These are phyloP conservation scores for Rhynchosporium agropyri DNA, from an alignment of 2,329 filamentous ascomycete species.

Conservation along the genomic window DNA sequence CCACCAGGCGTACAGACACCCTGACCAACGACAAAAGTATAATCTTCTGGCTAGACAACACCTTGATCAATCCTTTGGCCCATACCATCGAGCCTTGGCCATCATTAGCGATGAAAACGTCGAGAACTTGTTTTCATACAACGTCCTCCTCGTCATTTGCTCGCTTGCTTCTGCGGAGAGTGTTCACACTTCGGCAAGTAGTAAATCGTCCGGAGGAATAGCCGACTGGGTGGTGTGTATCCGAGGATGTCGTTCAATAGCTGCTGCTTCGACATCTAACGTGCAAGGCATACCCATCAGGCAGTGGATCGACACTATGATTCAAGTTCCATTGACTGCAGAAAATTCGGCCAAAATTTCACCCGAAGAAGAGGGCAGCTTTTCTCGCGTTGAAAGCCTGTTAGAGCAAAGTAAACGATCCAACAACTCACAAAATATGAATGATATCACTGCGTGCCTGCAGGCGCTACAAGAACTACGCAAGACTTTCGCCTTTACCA, in stretches of 20 bases:
- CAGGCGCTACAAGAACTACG: conserved; percentile 22
- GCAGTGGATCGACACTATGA: background rate
- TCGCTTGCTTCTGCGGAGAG: conserved; percentile 17
- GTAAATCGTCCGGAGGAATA: conserved; percentile 10
- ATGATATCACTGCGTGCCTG: conserved; percentile 20
- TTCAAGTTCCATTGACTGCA: background rate
- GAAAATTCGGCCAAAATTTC: background rate
- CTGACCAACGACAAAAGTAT: conserved; percentile 2
- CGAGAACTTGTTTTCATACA: conserved; percentile 11
- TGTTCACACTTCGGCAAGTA: conserved; percentile 10
- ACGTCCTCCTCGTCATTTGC: conserved; percentile 15
- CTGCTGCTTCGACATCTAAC: conserved; percentile 3
- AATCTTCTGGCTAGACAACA: conserved; percentile 14
- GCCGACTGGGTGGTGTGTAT: conserved; percentile 23
- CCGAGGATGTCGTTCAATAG: conserved; percentile 21
- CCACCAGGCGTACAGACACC: conserved; percentile 18
- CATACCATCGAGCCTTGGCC: conserved; percentile 13
- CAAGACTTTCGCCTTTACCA: conserved; percentile 17
- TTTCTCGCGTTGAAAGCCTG: conserved; percentile 3
- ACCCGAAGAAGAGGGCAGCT: conserved; percentile 22
- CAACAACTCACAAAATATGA: conserved; percentile 13
- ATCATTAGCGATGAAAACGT: conserved; percentile 13
- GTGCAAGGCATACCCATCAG: conserved; percentile 19
- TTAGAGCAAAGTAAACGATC: conserved; percentile 5
- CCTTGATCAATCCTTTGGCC: conserved; percentile 11